Conservation (phyloP, 2,329 filamentous ascomycete genomes). For the Neoarthrinium moseri region DNA sequence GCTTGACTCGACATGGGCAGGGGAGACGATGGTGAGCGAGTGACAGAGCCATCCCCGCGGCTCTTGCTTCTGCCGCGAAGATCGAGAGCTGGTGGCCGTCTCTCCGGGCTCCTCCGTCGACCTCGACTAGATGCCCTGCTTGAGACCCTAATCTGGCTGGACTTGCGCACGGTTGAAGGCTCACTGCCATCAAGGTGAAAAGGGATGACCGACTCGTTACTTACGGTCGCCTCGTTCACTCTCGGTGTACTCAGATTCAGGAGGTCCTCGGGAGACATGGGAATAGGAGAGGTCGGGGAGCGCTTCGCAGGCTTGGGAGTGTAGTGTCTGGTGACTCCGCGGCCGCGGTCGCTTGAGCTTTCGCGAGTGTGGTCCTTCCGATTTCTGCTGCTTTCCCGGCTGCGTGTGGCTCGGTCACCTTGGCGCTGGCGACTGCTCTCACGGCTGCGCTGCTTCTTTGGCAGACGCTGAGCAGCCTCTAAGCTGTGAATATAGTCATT, state of each 20-base stretch:
- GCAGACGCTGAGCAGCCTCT: slow-evolving; percentile 70
- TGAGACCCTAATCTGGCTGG: slow-evolving; percentile 29
- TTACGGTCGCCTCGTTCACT: slow-evolving; percentile 23
- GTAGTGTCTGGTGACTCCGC: slow-evolving; percentile 62
- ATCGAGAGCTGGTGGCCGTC: slow-evolving; percentile 41
- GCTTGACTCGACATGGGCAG: slow-evolving; percentile 68
- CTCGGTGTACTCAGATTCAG: slow-evolving; percentile 57
- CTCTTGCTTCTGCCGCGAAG: slow-evolving; percentile 63
- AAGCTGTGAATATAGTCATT: slow-evolving; percentile 87
- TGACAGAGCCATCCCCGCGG: slow-evolving; percentile 55
- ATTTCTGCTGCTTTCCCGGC: slow-evolving; percentile 47
- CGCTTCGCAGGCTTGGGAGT: slow-evolving; percentile 71
- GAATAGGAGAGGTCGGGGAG: slow-evolving; percentile 87
- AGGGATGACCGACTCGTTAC: slow-evolving; percentile 19
- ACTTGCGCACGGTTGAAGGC: slow-evolving; percentile 44
- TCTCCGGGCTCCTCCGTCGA: slow-evolving; percentile 47
- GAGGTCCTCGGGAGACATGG: slow-evolving; percentile 90
- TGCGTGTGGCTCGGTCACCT: slow-evolving; percentile 36
- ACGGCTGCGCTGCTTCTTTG: slow-evolving; percentile 53
- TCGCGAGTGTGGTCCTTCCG: slow-evolving; percentile 54
- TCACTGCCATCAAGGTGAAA: slow-evolving; percentile 34
- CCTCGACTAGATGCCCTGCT: slow-evolving; percentile 51
- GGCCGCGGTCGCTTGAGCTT: slow-evolving; percentile 68
- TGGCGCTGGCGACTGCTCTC: slow-evolving; percentile 51
- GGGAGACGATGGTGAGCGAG: slow-evolving; percentile 77